Evolutionary conservation across 768 basidiomycete species (phyloP).

Genomic region (Lentinula boryana): DNA sequence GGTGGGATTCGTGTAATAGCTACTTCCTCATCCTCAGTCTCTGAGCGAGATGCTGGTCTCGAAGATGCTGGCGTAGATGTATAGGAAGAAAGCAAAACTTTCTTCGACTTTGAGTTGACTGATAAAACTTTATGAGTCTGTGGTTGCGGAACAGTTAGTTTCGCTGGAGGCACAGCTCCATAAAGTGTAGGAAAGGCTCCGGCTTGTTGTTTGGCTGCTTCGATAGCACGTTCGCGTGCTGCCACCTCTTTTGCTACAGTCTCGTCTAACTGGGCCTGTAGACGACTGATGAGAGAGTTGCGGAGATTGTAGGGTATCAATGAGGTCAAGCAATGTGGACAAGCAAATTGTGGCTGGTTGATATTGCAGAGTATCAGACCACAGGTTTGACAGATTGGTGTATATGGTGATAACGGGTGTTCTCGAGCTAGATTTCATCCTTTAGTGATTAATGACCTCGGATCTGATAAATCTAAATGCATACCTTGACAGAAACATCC

Average conservation of each 20-base stretch:
- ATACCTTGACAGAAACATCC: no score
- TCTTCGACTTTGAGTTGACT: constrained; percentile 44
- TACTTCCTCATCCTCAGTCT: constrained; percentile 26
- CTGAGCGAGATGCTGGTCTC: constrained; percentile 28
- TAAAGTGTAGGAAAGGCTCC: constrained; percentile 41
- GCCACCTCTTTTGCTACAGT: constrained; percentile 13
- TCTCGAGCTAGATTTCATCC: constrained; percentile 36
- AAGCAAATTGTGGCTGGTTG: constrained; percentile 48
- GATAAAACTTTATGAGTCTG: constrained; percentile 57
- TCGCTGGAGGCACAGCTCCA: constrained; percentile 9
- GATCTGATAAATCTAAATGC: no score
- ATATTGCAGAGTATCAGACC: constrained; percentile 58
- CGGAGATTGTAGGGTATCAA: constrained; percentile 30
- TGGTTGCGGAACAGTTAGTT: constrained; percentile 17
- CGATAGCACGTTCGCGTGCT: no score
- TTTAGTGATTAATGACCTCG: neutral
- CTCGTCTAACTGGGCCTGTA: constrained; percentile 38
- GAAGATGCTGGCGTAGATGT: constrained; percentile 24
- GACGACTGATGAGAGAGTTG: constrained; percentile 29
- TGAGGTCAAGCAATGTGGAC: constrained; percentile 43
- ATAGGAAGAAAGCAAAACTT: constrained; percentile 50
- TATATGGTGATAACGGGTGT: constrained; percentile 53
- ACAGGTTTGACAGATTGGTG: constrained; percentile 48
- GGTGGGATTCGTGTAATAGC: constrained; percentile 33
- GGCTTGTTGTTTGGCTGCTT: no score